A percentile compares a stretch with the other conserved stretches of the same genome.
Conservation (phyloP, 805 yeast species). For the Teunomyces panamensis region DNA sequence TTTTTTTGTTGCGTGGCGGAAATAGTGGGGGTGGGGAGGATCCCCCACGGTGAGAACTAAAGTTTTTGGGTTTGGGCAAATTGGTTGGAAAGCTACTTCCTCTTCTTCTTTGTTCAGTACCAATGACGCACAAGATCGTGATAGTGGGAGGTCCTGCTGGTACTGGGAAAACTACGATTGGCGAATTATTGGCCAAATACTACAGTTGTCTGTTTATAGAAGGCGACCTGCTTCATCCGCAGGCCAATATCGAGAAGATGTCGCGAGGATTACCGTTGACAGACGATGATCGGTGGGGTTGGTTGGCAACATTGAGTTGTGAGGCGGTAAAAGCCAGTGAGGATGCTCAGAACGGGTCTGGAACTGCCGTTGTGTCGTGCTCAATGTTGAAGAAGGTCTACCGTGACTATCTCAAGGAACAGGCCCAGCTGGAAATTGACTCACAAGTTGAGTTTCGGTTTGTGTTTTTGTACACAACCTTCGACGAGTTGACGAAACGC, state of each 20-base stretch:
- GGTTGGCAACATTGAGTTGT: conserved; percentile 61
- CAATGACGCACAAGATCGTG: conserved; percentile 31
- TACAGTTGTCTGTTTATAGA: conserved; percentile 64
- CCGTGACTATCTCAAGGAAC: conserved; percentile 55
- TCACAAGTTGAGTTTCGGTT: conserved; percentile 47
- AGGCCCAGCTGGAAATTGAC: conserved; percentile 17
- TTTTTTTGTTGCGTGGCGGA: too few relatives aligned
- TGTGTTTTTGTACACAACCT: conserved; percentile 64
- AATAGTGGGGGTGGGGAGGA: too few relatives aligned
- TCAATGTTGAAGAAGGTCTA: conserved; percentile 78
- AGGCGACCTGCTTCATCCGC: conserved; percentile 82
- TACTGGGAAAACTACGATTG: conserved; percentile 87
- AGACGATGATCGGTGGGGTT: conserved; percentile 91
- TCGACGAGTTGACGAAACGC: conserved; percentile 58
- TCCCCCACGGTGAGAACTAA: too few relatives aligned
- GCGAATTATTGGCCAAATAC: conserved; percentile 44
- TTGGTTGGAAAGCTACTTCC: too few relatives aligned
- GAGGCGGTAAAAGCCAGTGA: conserved; percentile 36
- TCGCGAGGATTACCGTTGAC: conserved; percentile 71
- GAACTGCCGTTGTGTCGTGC: conserved; percentile 65
- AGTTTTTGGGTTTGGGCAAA: not conserved
- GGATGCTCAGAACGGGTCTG: conserved; percentile 15
- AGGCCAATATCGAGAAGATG: conserved; percentile 77
- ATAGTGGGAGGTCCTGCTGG: conserved; percentile 96
- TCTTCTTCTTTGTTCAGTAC: too few relatives aligned